Evolutionary conservation across 2,329 filamentous ascomycete species (phyloP), one percentile per base, ranked within the genome.

Genomic region (Penicillium sp.): DNA sequence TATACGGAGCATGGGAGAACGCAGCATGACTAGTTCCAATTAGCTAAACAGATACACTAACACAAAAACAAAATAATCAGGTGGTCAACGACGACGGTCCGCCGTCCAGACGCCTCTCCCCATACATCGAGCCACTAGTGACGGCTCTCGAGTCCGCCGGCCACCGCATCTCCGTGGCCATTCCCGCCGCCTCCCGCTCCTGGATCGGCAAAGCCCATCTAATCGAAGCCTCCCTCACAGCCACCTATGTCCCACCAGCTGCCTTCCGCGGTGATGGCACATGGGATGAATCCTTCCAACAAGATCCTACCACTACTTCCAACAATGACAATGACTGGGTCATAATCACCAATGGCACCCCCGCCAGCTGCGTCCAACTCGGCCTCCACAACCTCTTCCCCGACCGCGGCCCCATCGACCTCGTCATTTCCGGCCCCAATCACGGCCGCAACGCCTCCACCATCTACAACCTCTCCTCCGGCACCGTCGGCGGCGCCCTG

Each of bases 201-300:
- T 96, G 90, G 90, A 95, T 96, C 65, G 89, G 88, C 60, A 96
- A 96, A 75, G 90, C 90, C 1, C 90, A 96, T 71, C 84, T 96
- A 64, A 90, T 95, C 63, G 89, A 89, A 55, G 83, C 89, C 67
- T 83, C 84, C 2, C 78, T 93, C 53, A 87, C 83, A 68, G 88
- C 88, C 6, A 76, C 79, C 35, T 94, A 91, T 73, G 93, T 88
- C 69, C 83, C 83, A 4, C 78, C 78, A 0, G 72, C 72, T 32
- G 75, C 76, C 8, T 74, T 81, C 28, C 68, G 68, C 49, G 66
- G 76, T 53, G 77, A 80, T 43, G 81, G 85, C 48, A 62, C 64
- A 34, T 69, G 83, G 83, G 55, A 64, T 21, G 33, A 40, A 37
- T 37, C 44, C 15, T n/a, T n/a, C n/a, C n/a, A n/a, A n/a, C 32